Conservation (phyloP, 345 rosid species). For the Eucalyptus sideroxylon region DNA sequence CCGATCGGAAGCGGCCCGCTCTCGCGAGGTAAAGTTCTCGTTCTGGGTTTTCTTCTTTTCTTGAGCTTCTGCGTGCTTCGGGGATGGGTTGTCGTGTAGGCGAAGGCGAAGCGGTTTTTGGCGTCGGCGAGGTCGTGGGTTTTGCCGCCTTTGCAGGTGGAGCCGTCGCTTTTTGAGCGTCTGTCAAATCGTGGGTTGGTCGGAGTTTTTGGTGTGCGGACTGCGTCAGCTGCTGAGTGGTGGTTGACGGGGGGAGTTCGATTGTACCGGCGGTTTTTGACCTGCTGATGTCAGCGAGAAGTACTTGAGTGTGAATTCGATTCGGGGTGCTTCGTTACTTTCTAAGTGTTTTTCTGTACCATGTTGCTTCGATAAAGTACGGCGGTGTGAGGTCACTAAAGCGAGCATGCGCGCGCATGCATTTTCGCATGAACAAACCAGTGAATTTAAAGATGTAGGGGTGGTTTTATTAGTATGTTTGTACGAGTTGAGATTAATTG, state of each 20-base stretch:
- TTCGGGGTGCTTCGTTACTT: background rate
- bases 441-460: background rate
- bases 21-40: slow-evolving; percentile 37
- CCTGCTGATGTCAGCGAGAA: background rate
- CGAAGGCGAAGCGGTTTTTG: background rate
- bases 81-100: background rate
- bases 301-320: background rate
- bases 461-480: background rate
- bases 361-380: background rate
- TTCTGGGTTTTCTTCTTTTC: background rate
- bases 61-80: background rate
- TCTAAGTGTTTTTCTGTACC: background rate
- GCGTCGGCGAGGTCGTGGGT: background rate
- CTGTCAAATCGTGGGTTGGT: background rate
- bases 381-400: background rate
- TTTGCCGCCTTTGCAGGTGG: background rate
- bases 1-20: slow-evolving; percentile 87
- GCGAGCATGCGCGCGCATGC: background rate
- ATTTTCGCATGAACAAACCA: background rate
- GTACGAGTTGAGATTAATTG: background rate
- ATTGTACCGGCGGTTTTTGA: background rate
- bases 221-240: background rate
- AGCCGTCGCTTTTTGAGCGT: background rate
- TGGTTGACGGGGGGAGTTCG: background rate
- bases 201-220: background rate